These are phyloP conservation scores for Ceratobasidium sp. DNA, from an alignment of 1,284 basidiomycete genomes.

Conservation along the genomic window DNA sequence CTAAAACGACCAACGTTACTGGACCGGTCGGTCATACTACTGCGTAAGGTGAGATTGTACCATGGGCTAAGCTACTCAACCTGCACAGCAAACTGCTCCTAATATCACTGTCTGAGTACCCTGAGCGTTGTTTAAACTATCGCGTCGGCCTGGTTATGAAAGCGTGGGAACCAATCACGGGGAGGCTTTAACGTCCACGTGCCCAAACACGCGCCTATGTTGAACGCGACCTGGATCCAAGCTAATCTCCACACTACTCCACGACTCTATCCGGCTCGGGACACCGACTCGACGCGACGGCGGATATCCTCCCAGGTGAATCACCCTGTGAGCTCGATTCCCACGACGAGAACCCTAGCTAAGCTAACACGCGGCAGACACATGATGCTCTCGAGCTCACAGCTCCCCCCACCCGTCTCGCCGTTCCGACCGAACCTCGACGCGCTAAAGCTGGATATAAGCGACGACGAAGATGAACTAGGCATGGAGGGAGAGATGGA, in stretches of 20 bases:
- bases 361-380: slow-evolving; percentile 22
- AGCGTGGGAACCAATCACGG: not conserved
- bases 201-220: slow-evolving; percentile 30
- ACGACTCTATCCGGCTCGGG: not conserved
- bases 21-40: too few species aligned
- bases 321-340: too few species aligned
- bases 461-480: slow-evolving; percentile 41
- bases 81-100: too few species aligned
- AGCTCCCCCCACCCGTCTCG: slow-evolving; percentile 40
- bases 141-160: too few species aligned
- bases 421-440: slow-evolving; percentile 42
- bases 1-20: too few species aligned
- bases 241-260: slow-evolving; percentile 1
- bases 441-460: slow-evolving; percentile 28
- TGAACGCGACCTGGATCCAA: slow-evolving; percentile 26
- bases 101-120: too few species aligned
- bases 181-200: slow-evolving; percentile 18
- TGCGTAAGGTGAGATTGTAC: too few species aligned
- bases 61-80: too few species aligned
- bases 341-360: too few species aligned
- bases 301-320: too few species aligned
- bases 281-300: not conserved
- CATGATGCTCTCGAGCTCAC: slow-evolving; percentile 36
- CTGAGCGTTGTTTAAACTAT: too few species aligned
- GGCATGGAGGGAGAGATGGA: slow-evolving; percentile 6